These are phyloP conservation scores for Taphrina wiesneri DNA, from an alignment of 1,139 yeast genomes.

Conservation along the genomic window DNA sequence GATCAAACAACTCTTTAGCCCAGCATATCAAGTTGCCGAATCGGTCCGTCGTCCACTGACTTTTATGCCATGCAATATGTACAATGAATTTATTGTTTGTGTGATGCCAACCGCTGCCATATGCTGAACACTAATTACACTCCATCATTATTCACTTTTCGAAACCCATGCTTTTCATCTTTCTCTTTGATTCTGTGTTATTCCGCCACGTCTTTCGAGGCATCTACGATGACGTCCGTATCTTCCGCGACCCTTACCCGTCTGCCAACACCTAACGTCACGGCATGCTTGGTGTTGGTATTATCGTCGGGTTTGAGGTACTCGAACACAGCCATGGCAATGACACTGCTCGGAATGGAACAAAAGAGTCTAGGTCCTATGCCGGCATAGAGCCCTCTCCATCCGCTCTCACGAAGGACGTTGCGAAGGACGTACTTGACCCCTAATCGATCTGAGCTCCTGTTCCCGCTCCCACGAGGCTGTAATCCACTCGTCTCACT, in stretches of 20 bases:
- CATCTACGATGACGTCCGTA: background rate
- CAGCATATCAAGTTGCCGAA: too few species aligned
- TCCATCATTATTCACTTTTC: too few species aligned
- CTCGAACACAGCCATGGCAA: slow-evolving; percentile 36
- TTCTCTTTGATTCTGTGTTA: background rate
- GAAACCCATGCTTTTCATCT: background rate
- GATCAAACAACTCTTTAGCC: too few species aligned
- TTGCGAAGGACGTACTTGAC: slow-evolving; percentile 29
- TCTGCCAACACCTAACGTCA: background rate
- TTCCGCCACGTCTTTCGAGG: background rate
- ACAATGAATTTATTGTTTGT: background rate
- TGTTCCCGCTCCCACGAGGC: background rate
- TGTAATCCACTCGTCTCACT: background rate
- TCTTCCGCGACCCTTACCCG: background rate
- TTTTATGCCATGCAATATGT: background rate
- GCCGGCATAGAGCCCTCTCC: slow-evolving; percentile 35
- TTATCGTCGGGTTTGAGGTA: slow-evolving; percentile 31
- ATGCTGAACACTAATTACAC: too few species aligned
- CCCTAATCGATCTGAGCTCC: slow-evolving; percentile 11
- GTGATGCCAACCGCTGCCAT: background rate
- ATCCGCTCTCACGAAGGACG: slow-evolving; percentile 25
- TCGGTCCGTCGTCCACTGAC: too few species aligned
- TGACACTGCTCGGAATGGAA: slow-evolving; percentile 35
- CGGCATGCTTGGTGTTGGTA: background rate
- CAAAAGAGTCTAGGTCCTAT: slow-evolving; percentile 30